Evolutionary conservation across 768 basidiomycete genomes (phyloP), one percentile per base, ranked within the genome.

Genomic region (Trametes sanguinea): DNA sequence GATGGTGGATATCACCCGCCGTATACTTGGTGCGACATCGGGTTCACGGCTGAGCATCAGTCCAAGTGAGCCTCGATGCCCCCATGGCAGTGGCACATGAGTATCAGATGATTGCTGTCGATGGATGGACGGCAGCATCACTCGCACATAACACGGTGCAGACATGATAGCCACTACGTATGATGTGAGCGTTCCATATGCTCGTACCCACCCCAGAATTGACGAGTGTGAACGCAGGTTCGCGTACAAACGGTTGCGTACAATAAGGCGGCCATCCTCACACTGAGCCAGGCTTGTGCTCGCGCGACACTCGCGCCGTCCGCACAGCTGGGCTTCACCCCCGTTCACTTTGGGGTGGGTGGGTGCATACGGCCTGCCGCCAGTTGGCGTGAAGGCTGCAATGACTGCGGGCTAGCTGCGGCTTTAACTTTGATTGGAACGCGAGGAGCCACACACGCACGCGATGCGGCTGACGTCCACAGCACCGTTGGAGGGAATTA

Each of bases 221-320:
- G 54, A 61, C 60, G 60, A 55, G 56, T 61, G 60, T 55, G 60
- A 61, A 60, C 59, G 45, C 51, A 48, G 52, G 52, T 22, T 40
- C 51, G 51, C 52, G 37, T 60, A 51, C 59, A 45, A 51, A 33
- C 57, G 39, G 47, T 30, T 37, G 42, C 33, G 30, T 40, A 37
- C 40, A 35, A 43, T 37, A 35, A 39, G 22, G 60, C 54, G 30
- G 47, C 54, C 54, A 40, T 55, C 54, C 60, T 55, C 54, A 44
- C 30, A 44, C 52, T 42, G 37, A 30, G 27, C 33, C 6, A 46
- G 46, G 22, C 22, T 46, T 27, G 50, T 50, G 29, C 47, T 61
- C 60, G 54, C 60, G 54, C 60, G 60, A 61, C 55, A 55, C 46
- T 43, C 60, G 54, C 54, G 50, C 37, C 13, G 14, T 33, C 54